Conservation (phyloP, 257 asterid genomes). For the Pogostemon cablin region DNA sequence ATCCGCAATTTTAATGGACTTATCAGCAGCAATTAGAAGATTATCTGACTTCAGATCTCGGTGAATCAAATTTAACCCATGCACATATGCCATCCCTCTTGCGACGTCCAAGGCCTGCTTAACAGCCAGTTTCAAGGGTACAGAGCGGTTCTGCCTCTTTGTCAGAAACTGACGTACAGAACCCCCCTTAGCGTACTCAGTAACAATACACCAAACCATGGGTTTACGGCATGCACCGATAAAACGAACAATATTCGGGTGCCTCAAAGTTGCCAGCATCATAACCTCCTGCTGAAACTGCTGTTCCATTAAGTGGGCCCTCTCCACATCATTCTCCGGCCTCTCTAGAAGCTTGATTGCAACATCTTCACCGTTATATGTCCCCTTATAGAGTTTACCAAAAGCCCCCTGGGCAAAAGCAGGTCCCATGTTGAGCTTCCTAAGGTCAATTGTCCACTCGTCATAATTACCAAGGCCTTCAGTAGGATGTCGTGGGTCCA, state of each 20-base stretch:
- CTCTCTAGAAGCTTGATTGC: slow-evolving; percentile 95
- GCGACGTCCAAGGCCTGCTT: slow-evolving; percentile 99
- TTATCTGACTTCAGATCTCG: slow-evolving; percentile 96
- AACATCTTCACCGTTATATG: slow-evolving; percentile 89
- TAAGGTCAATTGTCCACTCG: slow-evolving; percentile 91
- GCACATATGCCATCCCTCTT: slow-evolving; percentile 96
- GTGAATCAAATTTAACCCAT: slow-evolving; percentile 84
- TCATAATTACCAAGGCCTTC: slow-evolving; percentile 89
- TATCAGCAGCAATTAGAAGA: slow-evolving; percentile 88
- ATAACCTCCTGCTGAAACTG: slow-evolving; percentile 98
- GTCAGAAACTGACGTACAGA: slow-evolving; percentile 90
- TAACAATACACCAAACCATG: slow-evolving; percentile 98
- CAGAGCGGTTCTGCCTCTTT: slow-evolving; percentile 81
- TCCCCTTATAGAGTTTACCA: slow-evolving; percentile 92
- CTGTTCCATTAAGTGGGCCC: slow-evolving; percentile 92
- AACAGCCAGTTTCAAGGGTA: slow-evolving; percentile 91
- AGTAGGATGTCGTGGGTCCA: slow-evolving; percentile 83
- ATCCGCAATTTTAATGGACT: slow-evolving; percentile 94
- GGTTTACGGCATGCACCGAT: slow-evolving; percentile 95
- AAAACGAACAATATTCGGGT: slow-evolving; percentile 93
- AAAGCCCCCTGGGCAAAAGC: slow-evolving; percentile 99
- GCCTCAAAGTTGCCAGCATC: slow-evolving; percentile 91
- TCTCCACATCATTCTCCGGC: slow-evolving; percentile 83
- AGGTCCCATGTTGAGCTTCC: slow-evolving; percentile 95
- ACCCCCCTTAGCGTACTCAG: slow-evolving; percentile 98